Evolutionary conservation across 176 grass and related monocot species (phyloP).

Genomic region (Triticum urartu): DNA sequence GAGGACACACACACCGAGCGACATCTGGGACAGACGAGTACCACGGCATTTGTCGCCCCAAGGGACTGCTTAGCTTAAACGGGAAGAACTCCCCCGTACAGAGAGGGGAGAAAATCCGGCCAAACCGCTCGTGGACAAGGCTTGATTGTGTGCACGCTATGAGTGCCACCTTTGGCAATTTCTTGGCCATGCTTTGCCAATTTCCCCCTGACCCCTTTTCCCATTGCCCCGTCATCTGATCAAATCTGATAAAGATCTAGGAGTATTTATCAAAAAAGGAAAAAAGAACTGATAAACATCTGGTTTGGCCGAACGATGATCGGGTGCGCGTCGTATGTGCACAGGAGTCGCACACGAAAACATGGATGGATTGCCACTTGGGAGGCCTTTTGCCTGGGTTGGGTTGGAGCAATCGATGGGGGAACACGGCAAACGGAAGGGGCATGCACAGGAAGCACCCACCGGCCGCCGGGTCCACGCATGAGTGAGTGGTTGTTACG

Average conservation of each 20-base stretch:
- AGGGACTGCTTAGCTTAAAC: conserved; percentile 5
- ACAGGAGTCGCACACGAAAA: background rate
- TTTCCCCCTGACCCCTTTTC: background rate
- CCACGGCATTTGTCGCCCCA: background rate
- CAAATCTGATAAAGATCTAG: background rate
- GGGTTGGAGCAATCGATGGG: background rate
- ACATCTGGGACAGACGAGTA: background rate
- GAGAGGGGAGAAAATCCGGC: background rate
- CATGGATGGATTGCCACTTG: background rate
- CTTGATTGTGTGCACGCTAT: background rate
- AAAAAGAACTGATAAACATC: too few species aligned
- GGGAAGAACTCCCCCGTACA: background rate
- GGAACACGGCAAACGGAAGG: background rate
- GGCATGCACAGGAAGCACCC: background rate
- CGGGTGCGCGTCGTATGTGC: background rate
- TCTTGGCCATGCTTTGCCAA: background rate
- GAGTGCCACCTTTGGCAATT: conserved; percentile 14
- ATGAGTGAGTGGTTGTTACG: background rate
- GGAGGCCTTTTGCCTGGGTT: background rate
- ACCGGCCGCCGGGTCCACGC: background rate
- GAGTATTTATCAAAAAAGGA: too few species aligned
- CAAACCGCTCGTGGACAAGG: background rate
- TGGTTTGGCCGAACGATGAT: background rate
- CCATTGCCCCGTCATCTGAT: background rate
- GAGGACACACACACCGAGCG: background rate